phyloP scores from a whole-genome alignment of 139 green algal species.

The Coelastrella sp. region DNA sequence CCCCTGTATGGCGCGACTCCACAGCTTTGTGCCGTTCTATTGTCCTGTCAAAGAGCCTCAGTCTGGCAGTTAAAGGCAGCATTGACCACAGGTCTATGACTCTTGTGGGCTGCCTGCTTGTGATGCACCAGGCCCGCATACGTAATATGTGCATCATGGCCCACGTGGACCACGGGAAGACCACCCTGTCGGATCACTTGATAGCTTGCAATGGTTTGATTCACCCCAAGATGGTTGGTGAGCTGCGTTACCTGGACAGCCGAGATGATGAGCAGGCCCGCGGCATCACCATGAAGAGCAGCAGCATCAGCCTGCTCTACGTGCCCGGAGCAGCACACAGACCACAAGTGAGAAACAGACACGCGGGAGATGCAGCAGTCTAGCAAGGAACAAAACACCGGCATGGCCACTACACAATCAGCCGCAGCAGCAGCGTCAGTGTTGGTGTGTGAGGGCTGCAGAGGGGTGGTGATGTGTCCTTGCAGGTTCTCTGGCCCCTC shows the following conservation, averaged over 20 bases:
- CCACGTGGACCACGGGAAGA: conserved; percentile 99
- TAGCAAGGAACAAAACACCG: not conserved
- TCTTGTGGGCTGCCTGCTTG: not conserved
- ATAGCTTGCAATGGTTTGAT: conserved; percentile 99
- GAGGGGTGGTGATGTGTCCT: not conserved
- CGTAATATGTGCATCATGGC: conserved; percentile 98
- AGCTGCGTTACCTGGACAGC: conserved; percentile 94
- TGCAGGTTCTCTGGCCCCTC: not conserved
- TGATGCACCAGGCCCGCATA: conserved; percentile 75
- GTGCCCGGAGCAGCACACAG: conserved; percentile 66
- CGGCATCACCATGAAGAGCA: conserved; percentile 99
- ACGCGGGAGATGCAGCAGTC: not conserved
- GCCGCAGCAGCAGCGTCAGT: conserved; percentile 3
- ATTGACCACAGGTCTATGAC: not conserved
- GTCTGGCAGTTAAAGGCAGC: too few relatives aligned
- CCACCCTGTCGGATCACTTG: conserved; percentile 95
- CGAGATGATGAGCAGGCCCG: conserved; percentile 95
- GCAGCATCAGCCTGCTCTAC: conserved; percentile 94
- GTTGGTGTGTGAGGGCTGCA: too few relatives aligned
- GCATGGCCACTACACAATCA: not conserved
- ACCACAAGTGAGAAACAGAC: conserved; percentile 57
- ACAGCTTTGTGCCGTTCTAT: too few relatives aligned
- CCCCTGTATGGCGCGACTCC: not conserved
- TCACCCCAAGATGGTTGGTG: conserved; percentile 87
- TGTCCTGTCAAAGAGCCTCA: too few relatives aligned